These are phyloP conservation scores for Gypsophila paniculata DNA, from an alignment of 179 eudicot species.

Conservation along the genomic window DNA sequence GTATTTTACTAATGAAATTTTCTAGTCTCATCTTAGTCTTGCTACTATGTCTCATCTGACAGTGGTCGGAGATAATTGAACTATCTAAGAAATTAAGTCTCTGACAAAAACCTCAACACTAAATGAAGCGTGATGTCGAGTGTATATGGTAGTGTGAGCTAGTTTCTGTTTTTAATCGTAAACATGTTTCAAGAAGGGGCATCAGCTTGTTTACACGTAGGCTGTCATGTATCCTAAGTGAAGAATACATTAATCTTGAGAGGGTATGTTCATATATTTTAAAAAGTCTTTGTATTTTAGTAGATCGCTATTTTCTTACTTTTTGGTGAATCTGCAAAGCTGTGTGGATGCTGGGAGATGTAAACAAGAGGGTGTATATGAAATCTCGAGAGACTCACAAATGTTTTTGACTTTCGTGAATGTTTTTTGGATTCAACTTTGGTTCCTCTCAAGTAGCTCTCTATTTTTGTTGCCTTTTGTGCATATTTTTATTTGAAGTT, in stretches of 20 bases:
- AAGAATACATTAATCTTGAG: not conserved
- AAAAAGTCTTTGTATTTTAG: not conserved
- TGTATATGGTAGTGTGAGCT: not conserved
- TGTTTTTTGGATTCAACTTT: too few species aligned
- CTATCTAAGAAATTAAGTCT: not conserved
- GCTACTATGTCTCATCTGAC: not conserved
- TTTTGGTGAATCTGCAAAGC: not conserved
- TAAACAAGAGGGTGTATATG: not conserved
- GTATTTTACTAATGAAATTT: not conserved
- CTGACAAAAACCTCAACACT: not conserved
- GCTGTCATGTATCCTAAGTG: not conserved
- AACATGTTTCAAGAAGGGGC: not conserved
- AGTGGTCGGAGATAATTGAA: not conserved
- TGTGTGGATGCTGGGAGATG: not conserved
- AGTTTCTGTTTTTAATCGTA: not conserved
- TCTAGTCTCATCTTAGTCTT: not conserved
- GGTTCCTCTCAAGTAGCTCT: too few species aligned
- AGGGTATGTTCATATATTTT: not conserved
- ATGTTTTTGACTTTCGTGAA: too few species aligned
- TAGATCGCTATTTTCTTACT: not conserved
- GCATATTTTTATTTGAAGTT: too few species aligned
- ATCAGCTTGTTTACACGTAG: not conserved
- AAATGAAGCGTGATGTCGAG: not conserved
- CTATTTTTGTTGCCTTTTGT: too few species aligned
- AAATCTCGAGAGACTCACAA: not conserved